A percentile compares a stretch with the other conserved stretches of the same genome.
Conservation (phyloP, 441 rosid genomes). For the Erodium texanum region DNA sequence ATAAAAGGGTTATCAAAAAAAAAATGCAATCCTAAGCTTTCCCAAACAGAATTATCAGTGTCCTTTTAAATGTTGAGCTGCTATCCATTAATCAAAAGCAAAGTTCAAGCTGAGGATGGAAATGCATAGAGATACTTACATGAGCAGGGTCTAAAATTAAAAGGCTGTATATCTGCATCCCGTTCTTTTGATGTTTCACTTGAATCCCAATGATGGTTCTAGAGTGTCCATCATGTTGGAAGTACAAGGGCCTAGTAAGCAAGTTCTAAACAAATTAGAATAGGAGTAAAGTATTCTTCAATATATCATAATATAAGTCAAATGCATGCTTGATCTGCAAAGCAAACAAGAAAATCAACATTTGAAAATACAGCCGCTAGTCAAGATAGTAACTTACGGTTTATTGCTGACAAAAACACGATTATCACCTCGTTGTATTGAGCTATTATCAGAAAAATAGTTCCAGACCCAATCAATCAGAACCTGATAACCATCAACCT, state of each 20-base stretch:
- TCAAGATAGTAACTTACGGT: slow-evolving; percentile 32
- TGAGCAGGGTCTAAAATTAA: slow-evolving; percentile 64
- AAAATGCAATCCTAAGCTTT: neutral
- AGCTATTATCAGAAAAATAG: slow-evolving; percentile 49
- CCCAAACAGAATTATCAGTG: neutral
- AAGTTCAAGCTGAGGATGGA: slow-evolving; percentile 1
- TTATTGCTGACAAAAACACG: slow-evolving; percentile 41
- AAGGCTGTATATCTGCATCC: slow-evolving; percentile 43
- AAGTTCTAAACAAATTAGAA: slow-evolving; percentile 16
- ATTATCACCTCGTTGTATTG: slow-evolving; percentile 17
- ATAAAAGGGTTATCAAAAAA: too few relatives aligned
- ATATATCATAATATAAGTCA: neutral
- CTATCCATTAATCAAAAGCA: slow-evolving; percentile 7
- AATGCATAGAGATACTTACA: slow-evolving; percentile 31
- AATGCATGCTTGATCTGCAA: neutral
- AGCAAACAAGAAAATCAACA: neutral
- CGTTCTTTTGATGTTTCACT: slow-evolving; percentile 32
- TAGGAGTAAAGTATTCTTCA: neutral
- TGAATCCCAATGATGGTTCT: slow-evolving; percentile 74
- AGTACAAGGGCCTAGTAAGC: slow-evolving; percentile 59
- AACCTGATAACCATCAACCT: slow-evolving; percentile 31
- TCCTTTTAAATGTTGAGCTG: neutral
- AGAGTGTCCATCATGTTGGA: slow-evolving; percentile 83
- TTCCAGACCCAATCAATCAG: slow-evolving; percentile 81
- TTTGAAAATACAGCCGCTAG: neutral